Evolutionary conservation across 495 filamentous ascomycete species (phyloP).

Genomic region (Tricharina praecox): DNA sequence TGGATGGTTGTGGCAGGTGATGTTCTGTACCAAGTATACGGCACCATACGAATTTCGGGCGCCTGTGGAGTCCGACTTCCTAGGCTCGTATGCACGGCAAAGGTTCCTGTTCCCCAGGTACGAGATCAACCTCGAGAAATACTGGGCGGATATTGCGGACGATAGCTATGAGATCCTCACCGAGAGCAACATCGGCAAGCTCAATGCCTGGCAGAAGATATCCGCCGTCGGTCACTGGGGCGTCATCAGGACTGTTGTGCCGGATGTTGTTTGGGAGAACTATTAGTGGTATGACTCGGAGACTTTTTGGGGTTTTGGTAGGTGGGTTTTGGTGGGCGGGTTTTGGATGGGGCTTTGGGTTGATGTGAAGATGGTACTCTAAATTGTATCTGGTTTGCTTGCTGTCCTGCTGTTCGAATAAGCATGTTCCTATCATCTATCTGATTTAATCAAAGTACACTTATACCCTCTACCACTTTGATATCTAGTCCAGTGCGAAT

Average conservation of each 20-base stretch:
- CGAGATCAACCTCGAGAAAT: conserved; percentile 44
- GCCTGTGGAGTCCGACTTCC: conserved; percentile 47
- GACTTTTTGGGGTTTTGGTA: not conserved
- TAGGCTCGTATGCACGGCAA: conserved; percentile 51
- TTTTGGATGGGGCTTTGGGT: too few species aligned
- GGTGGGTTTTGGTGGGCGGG: too few species aligned
- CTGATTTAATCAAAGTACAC: too few species aligned
- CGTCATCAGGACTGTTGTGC: conserved; percentile 76
- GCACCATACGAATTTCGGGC: conserved; percentile 47
- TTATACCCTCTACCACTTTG: too few species aligned
- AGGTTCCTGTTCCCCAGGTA: conserved; percentile 54
- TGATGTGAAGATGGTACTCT: too few species aligned
- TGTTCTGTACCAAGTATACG: conserved; percentile 46
- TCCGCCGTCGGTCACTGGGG: conserved; percentile 74
- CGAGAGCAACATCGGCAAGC: conserved; percentile 39
- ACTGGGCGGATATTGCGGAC: conserved; percentile 27
- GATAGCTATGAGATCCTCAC: conserved; percentile 33
- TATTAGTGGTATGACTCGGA: conserved; percentile 38
- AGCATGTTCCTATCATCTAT: too few species aligned
- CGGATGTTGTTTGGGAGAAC: conserved; percentile 64
- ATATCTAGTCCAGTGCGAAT: too few species aligned
- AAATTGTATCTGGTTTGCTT: too few species aligned
- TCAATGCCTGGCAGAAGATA: conserved; percentile 52
- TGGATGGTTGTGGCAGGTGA: too few species aligned
- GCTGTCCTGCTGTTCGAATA: too few species aligned